Percentiles rank a stretch among this genome's conserved stretches.
Conservation (phyloP, 1,284 basidiomycete genomes). For the Sanghuangporus weigelae region DNA sequence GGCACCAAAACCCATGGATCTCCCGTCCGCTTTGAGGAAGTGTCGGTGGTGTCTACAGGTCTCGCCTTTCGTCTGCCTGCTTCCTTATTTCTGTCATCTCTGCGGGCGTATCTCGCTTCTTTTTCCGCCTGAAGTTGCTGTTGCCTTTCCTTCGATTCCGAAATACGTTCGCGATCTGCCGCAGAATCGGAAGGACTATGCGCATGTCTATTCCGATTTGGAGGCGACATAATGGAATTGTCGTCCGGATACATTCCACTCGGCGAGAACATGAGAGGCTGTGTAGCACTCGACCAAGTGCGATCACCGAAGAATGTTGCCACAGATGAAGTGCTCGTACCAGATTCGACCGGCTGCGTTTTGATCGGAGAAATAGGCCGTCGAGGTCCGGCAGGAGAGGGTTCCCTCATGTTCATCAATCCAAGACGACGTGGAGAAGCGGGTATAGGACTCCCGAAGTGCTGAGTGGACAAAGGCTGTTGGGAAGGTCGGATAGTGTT, state of each 20-base stretch:
- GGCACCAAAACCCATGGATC: slow-evolving; percentile 44
- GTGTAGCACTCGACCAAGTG: background rate
- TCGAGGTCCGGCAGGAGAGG: slow-evolving; percentile 11
- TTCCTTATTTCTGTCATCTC: slow-evolving; percentile 13
- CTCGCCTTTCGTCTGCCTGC: background rate
- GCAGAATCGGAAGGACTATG: slow-evolving; percentile 46
- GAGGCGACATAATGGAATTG: slow-evolving; percentile 27
- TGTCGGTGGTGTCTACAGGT: slow-evolving; percentile 3
- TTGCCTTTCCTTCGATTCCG: slow-evolving; percentile 36
- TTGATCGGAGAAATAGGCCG: slow-evolving; percentile 17
- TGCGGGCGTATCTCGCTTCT: slow-evolving; percentile 27
- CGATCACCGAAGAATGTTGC: slow-evolving; percentile 3
- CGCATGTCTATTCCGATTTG: slow-evolving; percentile 29
- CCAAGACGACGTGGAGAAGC: slow-evolving; percentile 27
- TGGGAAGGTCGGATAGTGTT: slow-evolving; percentile 36
- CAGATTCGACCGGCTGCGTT: slow-evolving; percentile 2
- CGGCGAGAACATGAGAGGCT: slow-evolving; percentile 13
- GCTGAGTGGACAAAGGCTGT: slow-evolving; percentile 14
- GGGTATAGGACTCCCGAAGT: slow-evolving; percentile 17
- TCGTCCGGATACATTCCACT: slow-evolving; percentile 33
- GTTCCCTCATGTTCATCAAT: slow-evolving; percentile 5
- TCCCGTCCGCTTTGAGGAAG: slow-evolving; percentile 20
- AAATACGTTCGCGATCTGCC: slow-evolving; percentile 40
- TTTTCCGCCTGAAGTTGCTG: slow-evolving; percentile 15
- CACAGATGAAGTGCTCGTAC: background rate